phyloP scores from a whole-genome alignment of 495 filamentous ascomycete species.

The Amphirosellinia nigrospora region DNA sequence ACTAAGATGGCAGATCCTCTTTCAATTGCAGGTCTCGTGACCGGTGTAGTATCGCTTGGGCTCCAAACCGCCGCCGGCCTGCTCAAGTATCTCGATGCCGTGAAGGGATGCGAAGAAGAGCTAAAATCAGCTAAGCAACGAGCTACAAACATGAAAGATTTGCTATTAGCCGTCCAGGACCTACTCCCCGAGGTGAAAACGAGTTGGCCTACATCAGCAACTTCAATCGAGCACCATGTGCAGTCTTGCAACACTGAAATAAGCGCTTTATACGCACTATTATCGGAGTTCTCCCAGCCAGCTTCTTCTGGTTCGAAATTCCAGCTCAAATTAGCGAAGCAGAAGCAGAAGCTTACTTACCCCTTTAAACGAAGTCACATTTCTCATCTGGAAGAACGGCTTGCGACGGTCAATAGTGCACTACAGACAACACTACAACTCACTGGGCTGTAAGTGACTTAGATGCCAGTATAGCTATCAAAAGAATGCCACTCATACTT shows the following conservation, averaged over 20 bases:
- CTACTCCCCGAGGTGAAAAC: background rate
- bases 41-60: constrained; percentile 17
- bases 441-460: background rate
- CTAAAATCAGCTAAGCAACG: background rate
- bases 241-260: constrained; percentile 13
- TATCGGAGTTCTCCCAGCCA: background rate
- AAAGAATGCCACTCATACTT: background rate
- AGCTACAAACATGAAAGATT: background rate
- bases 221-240: background rate
- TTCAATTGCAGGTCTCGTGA: constrained; percentile 3
- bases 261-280: background rate
- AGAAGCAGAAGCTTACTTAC: constrained; percentile 5
- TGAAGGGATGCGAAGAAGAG: constrained; percentile 1
- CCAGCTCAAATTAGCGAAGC: background rate
- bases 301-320: background rate
- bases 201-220: background rate
- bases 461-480: background rate
- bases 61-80: constrained; percentile 6
- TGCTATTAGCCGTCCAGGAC: background rate
- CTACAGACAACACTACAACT: background rate
- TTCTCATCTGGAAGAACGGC: background rate
- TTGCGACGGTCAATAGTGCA: constrained; percentile 3
- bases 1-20: constrained; percentile 8
- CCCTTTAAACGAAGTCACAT: background rate
- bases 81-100: background rate